Base-by-base conservation (phyloP, 108 stramenopile genomes). In the Discostella pseudostelligera region DNA sequence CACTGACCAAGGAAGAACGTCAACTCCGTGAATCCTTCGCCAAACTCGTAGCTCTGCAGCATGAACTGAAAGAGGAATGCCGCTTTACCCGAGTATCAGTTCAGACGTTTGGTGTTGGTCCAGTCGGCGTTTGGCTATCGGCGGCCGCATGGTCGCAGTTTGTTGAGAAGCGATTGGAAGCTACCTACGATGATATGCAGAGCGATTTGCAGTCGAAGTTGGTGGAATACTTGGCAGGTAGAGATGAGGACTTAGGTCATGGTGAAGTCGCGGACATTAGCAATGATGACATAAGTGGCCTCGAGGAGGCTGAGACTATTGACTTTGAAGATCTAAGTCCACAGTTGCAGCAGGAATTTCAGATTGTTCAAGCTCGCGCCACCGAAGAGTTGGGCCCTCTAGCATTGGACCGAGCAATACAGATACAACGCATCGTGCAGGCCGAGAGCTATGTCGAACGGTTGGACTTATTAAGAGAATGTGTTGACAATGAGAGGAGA, bases 301-400 rank as follows among this genome's bases (percentile, higher is more conserved):
- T 62, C 1, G 61, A 57, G 26, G 65, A 54, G n/a, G 58, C 26
- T 24, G 66, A 67, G 50, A 36, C 67, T 56, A 68, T 75, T 28
- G 67, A 75, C 65, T 75, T 61, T 44, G 74, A 75, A 13, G 74
- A 75, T 8, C 28, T 75, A 37, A 75, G 66, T 56, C 66, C 66
- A 29, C 66, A 75, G 42, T 49, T 75, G 12, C 74, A 75, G 59
- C 56, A 57, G 19, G 74, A 75, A 56, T 67, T 75, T 13, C 64
- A 65, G 37, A 24, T 75, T 10, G 55, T 75, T 11, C 74, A 75
- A 62, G 66, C 74, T 14, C 24, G 67, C 29, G 74, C 74, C 25
- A 47, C 66, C 16, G 66, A 63, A 11, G 74, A 75, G 46, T 20
- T 75, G 13, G 74, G 74, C 24, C 74, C 74, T 1, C 36, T 66